These are phyloP conservation scores for Pisolithus thermaeus DNA, from an alignment of 1,284 basidiomycete genomes.

Conservation along the genomic window DNA sequence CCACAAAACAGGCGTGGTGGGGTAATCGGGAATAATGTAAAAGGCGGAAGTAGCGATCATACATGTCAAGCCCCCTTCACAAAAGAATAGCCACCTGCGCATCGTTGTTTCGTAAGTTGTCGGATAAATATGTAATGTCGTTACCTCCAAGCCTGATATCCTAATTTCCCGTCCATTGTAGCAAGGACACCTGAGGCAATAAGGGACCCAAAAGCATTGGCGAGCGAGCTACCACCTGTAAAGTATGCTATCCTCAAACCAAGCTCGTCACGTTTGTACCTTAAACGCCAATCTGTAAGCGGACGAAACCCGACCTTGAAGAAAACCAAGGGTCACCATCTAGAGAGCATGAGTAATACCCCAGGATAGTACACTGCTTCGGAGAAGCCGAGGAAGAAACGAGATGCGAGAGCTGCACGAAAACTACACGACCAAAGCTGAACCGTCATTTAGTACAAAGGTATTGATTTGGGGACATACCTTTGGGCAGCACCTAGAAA, in stretches of 20 bases:
- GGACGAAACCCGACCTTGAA: not conserved
- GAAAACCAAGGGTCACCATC: slow-evolving; percentile 14
- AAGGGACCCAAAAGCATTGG: slow-evolving; percentile 79
- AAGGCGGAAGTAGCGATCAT: slow-evolving; percentile 40
- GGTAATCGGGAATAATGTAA: slow-evolving; percentile 58
- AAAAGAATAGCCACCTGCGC: slow-evolving; percentile 19
- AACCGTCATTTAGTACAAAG: not conserved
- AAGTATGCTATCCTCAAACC: slow-evolving; percentile 70
- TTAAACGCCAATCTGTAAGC: slow-evolving; percentile 1
- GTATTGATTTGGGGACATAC: slow-evolving; percentile 1
- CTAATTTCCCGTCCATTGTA: slow-evolving; percentile 64
- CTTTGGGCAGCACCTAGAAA: slow-evolving; percentile 5
- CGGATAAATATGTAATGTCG: slow-evolving; percentile 3
- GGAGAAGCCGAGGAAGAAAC: slow-evolving; percentile 67
- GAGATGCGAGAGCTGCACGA: slow-evolving; percentile 53
- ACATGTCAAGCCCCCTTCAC: slow-evolving; percentile 44
- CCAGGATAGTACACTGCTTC: slow-evolving; percentile 76
- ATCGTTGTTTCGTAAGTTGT: not conserved
- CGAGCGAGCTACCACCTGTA: slow-evolving; percentile 66
- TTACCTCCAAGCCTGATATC: slow-evolving; percentile 70
- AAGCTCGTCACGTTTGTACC: slow-evolving; percentile 39
- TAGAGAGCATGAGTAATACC: slow-evolving; percentile 37
- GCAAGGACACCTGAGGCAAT: slow-evolving; percentile 69
- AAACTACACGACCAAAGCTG: not conserved
- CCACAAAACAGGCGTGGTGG: slow-evolving; percentile 38